A percentile compares a stretch with the other conserved stretches of the same genome.
These are phyloP conservation scores for Zygosaccharomyces pseudobailii DNA, from an alignment of 1,139 yeast genomes.

Conservation along the genomic window DNA sequence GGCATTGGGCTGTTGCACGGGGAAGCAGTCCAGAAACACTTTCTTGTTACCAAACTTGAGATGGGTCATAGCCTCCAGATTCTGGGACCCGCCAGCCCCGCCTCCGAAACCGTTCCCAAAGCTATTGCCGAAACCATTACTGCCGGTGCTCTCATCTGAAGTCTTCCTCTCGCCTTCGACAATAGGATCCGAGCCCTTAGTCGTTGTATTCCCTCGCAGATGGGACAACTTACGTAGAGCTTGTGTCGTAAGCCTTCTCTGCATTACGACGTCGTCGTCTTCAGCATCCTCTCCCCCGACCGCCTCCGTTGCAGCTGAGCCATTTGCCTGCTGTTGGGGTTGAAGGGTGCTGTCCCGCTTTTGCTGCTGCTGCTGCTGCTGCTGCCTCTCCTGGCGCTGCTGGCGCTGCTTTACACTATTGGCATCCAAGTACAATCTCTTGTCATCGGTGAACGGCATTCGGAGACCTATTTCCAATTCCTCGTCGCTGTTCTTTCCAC, in stretches of 20 bases:
- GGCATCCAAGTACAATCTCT: slow-evolving; percentile 13
- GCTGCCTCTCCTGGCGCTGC: slow-evolving; percentile 2
- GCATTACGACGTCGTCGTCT: slow-evolving; percentile 34
- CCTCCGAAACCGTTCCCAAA: neutral
- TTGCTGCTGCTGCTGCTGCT: neutral
- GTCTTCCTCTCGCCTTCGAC: slow-evolving; percentile 2
- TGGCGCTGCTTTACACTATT: slow-evolving; percentile 3
- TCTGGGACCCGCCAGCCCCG: neutral
- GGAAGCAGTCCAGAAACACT: slow-evolving; percentile 17
- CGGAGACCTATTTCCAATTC: slow-evolving; percentile 32
- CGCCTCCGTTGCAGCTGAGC: neutral
- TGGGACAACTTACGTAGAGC: slow-evolving; percentile 36
- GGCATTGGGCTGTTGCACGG: slow-evolving; percentile 2
- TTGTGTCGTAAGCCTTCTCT: slow-evolving; percentile 37
- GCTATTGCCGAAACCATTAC: slow-evolving; percentile 1
- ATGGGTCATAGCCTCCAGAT: slow-evolving; percentile 16
- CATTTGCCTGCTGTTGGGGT: slow-evolving; percentile 19
- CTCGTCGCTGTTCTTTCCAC: slow-evolving; percentile 10
- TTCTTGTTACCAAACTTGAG: slow-evolving; percentile 20
- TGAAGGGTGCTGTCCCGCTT: slow-evolving; percentile 2
- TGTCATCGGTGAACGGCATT: slow-evolving; percentile 22
- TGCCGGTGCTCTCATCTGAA: neutral
- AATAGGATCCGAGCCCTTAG: slow-evolving; percentile 1
- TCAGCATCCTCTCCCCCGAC: slow-evolving; percentile 23
- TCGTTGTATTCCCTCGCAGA: slow-evolving; percentile 20